A percentile compares a stretch with the other conserved stretches of the same genome.
phyloP scores from a whole-genome alignment of 2,329 filamentous ascomycete genomes.

The Leptographium flavum region DNA sequence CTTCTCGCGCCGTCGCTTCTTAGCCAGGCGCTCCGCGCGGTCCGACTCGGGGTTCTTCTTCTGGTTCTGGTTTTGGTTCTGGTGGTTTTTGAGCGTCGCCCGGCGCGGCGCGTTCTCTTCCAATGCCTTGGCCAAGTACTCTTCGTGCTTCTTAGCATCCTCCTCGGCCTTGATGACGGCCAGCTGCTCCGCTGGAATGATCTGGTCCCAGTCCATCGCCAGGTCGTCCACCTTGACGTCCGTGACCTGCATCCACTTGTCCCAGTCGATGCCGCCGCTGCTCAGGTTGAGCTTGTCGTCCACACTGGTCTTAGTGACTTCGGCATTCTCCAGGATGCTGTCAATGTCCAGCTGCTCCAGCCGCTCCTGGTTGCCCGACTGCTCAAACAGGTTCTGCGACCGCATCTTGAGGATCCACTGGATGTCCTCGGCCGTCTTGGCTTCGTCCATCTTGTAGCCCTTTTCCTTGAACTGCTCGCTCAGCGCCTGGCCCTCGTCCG shows the following conservation, averaged over 20 bases:
- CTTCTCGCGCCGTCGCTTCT: conserved; percentile 52
- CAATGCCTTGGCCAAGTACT: conserved; percentile 67
- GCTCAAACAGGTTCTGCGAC: conserved; percentile 98
- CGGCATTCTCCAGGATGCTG: conserved; percentile 88
- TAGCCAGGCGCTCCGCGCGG: conserved; percentile 47
- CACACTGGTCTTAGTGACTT: conserved; percentile 92
- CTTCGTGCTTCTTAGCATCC: conserved; percentile 67
- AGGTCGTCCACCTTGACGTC: conserved; percentile 86
- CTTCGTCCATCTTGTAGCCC: conserved; percentile 59
- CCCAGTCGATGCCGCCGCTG: conserved; percentile 70
- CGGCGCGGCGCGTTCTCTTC: conserved; percentile 75
- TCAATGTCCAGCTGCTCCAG: conserved; percentile 96
- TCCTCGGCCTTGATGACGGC: conserved; percentile 83
- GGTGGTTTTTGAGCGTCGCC: conserved; percentile 46
- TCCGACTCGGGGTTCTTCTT: conserved; percentile 38
- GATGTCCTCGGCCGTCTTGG: conserved; percentile 85
- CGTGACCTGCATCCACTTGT: conserved; percentile 95
- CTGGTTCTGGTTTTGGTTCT: conserved; percentile 36
- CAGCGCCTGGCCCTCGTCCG: conserved; percentile 77
- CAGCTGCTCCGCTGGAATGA: conserved; percentile 87
- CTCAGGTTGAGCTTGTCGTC: conserved; percentile 84
- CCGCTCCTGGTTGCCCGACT: conserved; percentile 90
- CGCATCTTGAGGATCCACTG: conserved; percentile 92
- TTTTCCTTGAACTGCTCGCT: conserved; percentile 66
- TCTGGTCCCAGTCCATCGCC: conserved; percentile 87